Evolutionary conservation across 2,329 filamentous ascomycete species (phyloP).

Genomic region (Colletotrichum simmondsii): DNA sequence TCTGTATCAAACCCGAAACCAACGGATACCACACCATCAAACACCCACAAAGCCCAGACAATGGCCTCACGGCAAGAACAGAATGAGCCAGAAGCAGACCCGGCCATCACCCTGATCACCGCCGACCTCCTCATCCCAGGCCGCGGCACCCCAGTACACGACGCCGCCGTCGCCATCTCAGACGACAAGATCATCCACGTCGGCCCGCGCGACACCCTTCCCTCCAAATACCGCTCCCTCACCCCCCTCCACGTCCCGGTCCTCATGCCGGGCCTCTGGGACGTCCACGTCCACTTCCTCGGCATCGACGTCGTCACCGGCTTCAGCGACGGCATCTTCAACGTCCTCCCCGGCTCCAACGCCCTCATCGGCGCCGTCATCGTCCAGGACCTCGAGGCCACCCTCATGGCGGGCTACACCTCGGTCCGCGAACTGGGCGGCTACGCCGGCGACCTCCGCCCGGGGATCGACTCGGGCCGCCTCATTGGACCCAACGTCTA

Average conservation of each 20-base stretch:
- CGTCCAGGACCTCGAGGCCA: conserved; percentile 51
- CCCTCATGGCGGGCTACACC: conserved; percentile 61
- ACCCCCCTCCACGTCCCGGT: conserved; percentile 49
- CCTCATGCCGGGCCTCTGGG: conserved; percentile 64
- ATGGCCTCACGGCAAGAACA: background rate
- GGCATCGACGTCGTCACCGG: conserved; percentile 43
- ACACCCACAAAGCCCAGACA: background rate
- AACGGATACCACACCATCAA: background rate
- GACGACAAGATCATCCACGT: conserved; percentile 53
- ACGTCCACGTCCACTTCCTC: conserved; percentile 60
- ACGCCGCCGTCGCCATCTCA: conserved; percentile 52
- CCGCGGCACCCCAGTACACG: conserved; percentile 51
- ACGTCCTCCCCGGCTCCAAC: conserved; percentile 38
- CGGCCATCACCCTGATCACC: conserved; percentile 34
- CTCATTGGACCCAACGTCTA: conserved; percentile 62
- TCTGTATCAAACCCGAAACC: background rate
- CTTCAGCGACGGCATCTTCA: conserved; percentile 25
- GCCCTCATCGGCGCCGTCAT: conserved; percentile 52
- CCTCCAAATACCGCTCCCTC: conserved; percentile 43
- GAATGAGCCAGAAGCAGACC: background rate
- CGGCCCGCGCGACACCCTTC: conserved; percentile 44
- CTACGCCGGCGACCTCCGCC: conserved; percentile 54
- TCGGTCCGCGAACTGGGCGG: conserved; percentile 61
- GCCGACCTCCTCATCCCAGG: conserved; percentile 58
- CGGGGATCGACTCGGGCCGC: conserved; percentile 54